Evolutionary conservation across 345 rosid species (phyloP).

Genomic region (Fremontodendron californicum): DNA sequence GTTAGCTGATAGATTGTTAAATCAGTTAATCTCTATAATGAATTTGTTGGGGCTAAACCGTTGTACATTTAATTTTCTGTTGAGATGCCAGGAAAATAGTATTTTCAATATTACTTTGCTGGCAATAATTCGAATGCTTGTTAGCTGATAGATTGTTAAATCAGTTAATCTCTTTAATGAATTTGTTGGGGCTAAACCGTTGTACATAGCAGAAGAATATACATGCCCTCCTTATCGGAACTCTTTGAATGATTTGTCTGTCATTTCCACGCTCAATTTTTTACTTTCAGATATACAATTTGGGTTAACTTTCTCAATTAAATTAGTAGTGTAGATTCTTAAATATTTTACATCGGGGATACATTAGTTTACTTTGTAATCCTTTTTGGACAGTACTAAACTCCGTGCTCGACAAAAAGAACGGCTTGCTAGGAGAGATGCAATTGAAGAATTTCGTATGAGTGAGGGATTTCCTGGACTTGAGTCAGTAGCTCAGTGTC

Average conservation of each 20-base stretch:
- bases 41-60: too few species aligned
- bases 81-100: slow-evolving; percentile 3
- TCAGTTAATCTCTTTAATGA: background rate
- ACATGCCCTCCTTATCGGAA: background rate
- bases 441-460: slow-evolving; percentile 46
- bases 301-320: background rate
- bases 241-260: slow-evolving; percentile 4
- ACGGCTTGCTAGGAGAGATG: slow-evolving; percentile 63
- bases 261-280: background rate
- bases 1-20: background rate
- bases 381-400: slow-evolving; percentile 58
- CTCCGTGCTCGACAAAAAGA: slow-evolving; percentile 96
- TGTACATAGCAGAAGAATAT: background rate
- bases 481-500: slow-evolving; percentile 21
- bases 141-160: slow-evolving; percentile 1
- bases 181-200: background rate
- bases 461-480: slow-evolving; percentile 28
- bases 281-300: background rate
- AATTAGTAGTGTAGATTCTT: background rate
- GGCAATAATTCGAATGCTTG: slow-evolving; percentile 5
- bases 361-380: slow-evolving; percentile 5
- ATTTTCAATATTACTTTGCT: slow-evolving; percentile 1
- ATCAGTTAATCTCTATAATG: too few species aligned
- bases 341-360: background rate
- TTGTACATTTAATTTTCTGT: background rate